Percentiles rank a stretch among this genome's conserved stretches.
phyloP scores from a whole-genome alignment of 1,284 basidiomycete genomes.

The Trichosporon faecale region DNA sequence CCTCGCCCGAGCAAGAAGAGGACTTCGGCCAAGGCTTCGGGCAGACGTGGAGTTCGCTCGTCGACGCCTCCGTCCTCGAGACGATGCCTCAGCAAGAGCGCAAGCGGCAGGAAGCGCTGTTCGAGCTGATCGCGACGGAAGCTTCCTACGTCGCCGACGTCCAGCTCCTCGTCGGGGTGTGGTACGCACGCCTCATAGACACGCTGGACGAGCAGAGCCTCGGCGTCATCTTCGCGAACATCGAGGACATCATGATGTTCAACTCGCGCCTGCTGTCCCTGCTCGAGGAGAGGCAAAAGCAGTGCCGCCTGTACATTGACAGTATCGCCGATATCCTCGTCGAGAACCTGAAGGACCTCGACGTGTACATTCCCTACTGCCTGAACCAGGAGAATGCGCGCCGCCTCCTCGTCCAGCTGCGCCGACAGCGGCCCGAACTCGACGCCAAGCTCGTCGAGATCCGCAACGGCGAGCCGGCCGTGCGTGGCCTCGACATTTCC shows the following conservation, averaged over 20 bases:
- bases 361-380: slow-evolving; percentile 82
- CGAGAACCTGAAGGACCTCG: slow-evolving; percentile 70
- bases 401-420: slow-evolving; percentile 70
- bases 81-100: slow-evolving; percentile 73
- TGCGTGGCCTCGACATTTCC: slow-evolving; percentile 80
- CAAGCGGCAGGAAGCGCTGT: slow-evolving; percentile 82
- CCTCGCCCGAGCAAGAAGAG: neutral
- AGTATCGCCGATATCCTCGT: slow-evolving; percentile 79
- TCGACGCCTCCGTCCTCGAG: slow-evolving; percentile 74
- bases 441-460: slow-evolving; percentile 48
- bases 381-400: slow-evolving; percentile 80
- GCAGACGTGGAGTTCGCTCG: slow-evolving; percentile 85
- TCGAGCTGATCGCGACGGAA: slow-evolving; percentile 87
- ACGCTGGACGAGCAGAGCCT: slow-evolving; percentile 74
- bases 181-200: slow-evolving; percentile 73
- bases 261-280: slow-evolving; percentile 84
- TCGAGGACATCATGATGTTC: slow-evolving; percentile 82
- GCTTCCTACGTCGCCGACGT: slow-evolving; percentile 80
- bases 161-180: slow-evolving; percentile 78
- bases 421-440: slow-evolving; percentile 66
- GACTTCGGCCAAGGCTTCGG: slow-evolving; percentile 40
- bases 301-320: slow-evolving; percentile 84
- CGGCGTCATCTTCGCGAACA: slow-evolving; percentile 83
- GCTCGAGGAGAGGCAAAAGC: slow-evolving; percentile 84
- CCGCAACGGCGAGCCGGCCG: slow-evolving; percentile 61